Base-by-base conservation (phyloP, 805 yeast genomes). In the Sungouiozyma intestinalis region DNA sequence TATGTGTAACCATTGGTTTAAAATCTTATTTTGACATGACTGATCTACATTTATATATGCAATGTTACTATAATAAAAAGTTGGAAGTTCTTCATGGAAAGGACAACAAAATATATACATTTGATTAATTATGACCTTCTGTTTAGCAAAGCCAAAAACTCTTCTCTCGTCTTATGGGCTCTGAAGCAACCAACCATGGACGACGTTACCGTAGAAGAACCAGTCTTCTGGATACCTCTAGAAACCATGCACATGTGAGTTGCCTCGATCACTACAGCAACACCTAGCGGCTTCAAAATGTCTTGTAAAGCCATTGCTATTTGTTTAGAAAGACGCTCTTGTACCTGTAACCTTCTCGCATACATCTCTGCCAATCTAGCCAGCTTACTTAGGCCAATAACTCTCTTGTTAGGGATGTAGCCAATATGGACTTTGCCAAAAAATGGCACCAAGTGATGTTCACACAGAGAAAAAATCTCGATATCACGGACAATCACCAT, bases 191-290 rank as follows among this genome's bases (percentile, higher is more conserved):
- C 98, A 53, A 92, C 73, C 97, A 92, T 90, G 59, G 97, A 90
- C 55, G 95, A 85, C 16, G 98, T 92, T 29, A 87, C 79, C 2
- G 98, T 92, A 16, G 84, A 74, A 16, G 95, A 83, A 1, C 97
- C 97, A 0, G 95, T 78, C 64, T 92, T 92, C 63, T 92, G 97
- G 20, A 92, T 85, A 43, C 98, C 98, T 59, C 98, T 76, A 62
- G 94, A 85, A 20, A 90, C 97, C 98, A 92, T 92, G 64, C 98
- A 92, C 98, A 92, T 92, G 61, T 92, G 98, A 2, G 90, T 77
- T 16, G 97, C 97, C 65, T 92, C 98, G 55, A 92, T 87, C 20
- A 92, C 97, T 34, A 92, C 98, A 1, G 97, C 98, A 7, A 92
- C 98, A 47, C 98, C 98, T 55, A 88, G 75, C 15, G 98, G 98